Base-by-base conservation (phyloP, 352 stramenopile genomes). In the Phytopythium helicoides region DNA sequence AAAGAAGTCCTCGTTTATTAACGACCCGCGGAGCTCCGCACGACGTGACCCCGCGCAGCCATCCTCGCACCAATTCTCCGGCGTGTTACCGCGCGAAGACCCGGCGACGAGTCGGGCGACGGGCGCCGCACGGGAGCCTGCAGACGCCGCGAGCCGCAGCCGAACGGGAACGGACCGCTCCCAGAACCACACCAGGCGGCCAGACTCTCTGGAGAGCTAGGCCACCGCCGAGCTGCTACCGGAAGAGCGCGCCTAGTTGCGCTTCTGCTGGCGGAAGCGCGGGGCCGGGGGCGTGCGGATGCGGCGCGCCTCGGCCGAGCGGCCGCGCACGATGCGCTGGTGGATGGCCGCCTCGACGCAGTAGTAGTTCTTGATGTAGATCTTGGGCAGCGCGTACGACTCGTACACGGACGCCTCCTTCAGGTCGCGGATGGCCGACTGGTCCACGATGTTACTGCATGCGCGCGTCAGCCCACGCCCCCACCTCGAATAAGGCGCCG, bases 331-430 rank as follows among this genome's bases (percentile, higher is more conserved):
- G 71, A 99, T 98, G 81, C 97, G 96, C 81, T 99, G 96, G 87
- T 99, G 97, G 56, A 99, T 98, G 52, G 97, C 97, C 46, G 96
- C 96, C 72, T 99, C 96, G 26, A 99, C 95, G 76, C 96, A 99
- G 90, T 99, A 99, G 81, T 99, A 99, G 93, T 99, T 98, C 95
- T 99, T 99, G 71, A 99, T 97, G 91, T 99, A 99, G 62, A 99
- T 95, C 89, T 99, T 99, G 61, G 97, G 97, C 60, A 99, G 81
- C 58, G 95, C 89, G 84, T 99, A 99, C 75, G 98, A 97, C 79
- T 98, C 95, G 87, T 99, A 99, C 54, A 98, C 96, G 22, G 89
- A 98, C 35, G 96, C 91, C 68, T 99, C 97, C 78, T 98, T 98
- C 71, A 99, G 94, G 82, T 99, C 96, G 93, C 97, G 87, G 58